Evolutionary conservation across 1,139 yeast genomes (phyloP), one percentile per base, ranked within the genome.

Genomic region (Hyphopichia khmerensis): DNA sequence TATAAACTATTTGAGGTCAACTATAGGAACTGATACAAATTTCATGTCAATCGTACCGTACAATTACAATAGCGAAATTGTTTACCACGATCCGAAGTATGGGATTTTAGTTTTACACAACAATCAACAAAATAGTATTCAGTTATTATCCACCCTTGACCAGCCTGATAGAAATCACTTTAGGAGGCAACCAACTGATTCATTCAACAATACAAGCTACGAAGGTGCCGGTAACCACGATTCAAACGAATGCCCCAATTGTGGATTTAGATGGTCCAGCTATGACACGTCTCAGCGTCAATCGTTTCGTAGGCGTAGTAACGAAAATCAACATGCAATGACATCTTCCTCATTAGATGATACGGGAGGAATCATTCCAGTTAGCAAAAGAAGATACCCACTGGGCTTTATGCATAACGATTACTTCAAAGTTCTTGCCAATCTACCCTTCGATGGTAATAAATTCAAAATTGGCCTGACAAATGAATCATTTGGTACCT

Each of bases 61-160:
- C 50, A 62, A 67, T 40, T 43, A 59, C 30, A 59, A 55, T 40
- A 64, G 61, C 40, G 62, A 62, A 42, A 52, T 69, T 33, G 64
- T 71, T 6, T 69, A 65, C 48, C 71, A 69, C 40, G 71, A 74
- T 46, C 65, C 74, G 3, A 55, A 60, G 26, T 64, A 66, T 30
- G 74, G 75, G 16, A 62, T 77, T 10, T 51, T 76, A 29, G 79
- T 77, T 4, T 52, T 76, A 1, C 77, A 74, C 48, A 69, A 77
- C 50, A 62, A 67, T 38, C 59, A 58, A 36, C 64, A 71, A 3
- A 71, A 75, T 33, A 64, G 73, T 13, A 58, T 76, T 31, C 72
- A 69, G 50, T 49, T 75, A 36, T 50, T 65, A 11, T 51, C 64
- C 6, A 54, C 60, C 4, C 32, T 38, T 19, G 33, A 35, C 5